A percentile compares a stretch with the other conserved stretches of the same genome.
Conservation (phyloP, 1,284 basidiomycete genomes). For the Fomitiporia mediterranea region DNA sequence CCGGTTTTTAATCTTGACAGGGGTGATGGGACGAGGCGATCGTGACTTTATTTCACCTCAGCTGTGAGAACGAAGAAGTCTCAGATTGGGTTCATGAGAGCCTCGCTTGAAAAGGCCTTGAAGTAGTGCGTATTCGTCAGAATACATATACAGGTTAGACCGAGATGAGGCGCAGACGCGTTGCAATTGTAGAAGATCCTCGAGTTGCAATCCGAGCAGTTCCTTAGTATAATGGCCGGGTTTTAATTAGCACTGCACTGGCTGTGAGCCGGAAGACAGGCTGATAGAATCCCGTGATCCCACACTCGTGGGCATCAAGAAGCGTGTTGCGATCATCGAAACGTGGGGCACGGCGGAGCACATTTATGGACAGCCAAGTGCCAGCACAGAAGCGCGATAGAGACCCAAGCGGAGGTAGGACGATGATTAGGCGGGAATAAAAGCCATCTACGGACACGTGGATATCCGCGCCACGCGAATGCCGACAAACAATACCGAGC, state of each 20-base stretch:
- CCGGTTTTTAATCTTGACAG: not conserved
- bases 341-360: too few relatives aligned
- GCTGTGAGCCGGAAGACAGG: not conserved
- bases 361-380: too few relatives aligned
- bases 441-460: too few relatives aligned
- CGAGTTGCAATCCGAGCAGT: not conserved
- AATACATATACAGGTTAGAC: not conserved
- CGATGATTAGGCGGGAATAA: not conserved
- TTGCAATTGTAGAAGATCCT: too few relatives aligned
- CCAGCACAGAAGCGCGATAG: too few relatives aligned
- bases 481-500: too few relatives aligned
- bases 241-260: not conserved
- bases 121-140: not conserved
- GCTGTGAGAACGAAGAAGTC: conserved; percentile 2
- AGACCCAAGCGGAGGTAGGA: conserved; percentile 1
- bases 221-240: not conserved
- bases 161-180: not conserved
- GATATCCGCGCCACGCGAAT: too few relatives aligned
- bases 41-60: conserved; percentile 2
- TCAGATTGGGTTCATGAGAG: not conserved
- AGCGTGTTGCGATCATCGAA: not conserved
- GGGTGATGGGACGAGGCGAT: conserved; percentile 4
- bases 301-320: conserved; percentile 4
- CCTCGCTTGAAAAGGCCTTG: not conserved
- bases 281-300: not conserved